Base-by-base conservation (phyloP, 768 basidiomycete species). In the Flagelloscypha sp. region DNA sequence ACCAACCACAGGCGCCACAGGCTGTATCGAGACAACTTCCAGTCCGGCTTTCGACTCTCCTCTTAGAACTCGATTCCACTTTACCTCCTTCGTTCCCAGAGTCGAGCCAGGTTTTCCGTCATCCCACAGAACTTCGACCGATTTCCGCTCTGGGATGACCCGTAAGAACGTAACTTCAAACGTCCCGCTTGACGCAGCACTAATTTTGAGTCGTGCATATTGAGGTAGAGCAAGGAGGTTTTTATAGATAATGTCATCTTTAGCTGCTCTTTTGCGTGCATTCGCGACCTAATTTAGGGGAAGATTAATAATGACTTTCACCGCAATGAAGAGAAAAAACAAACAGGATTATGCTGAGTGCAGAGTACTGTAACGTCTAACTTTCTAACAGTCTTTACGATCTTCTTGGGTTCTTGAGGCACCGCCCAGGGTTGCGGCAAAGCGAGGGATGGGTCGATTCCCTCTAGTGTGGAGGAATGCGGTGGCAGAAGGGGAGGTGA, bases 341-440 rank as follows among this genome's bases (percentile, higher is more conserved):
- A 43, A 53, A 93, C 92, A 7, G 90, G 90, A 48, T 95, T 97
- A 52, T 97, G 93, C 47, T 84, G 81, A 2, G 79, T 61, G 52
- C 93, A 98, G 3, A 93, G 56, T 9, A 89, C 64, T 45, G 86
- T 76, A 4, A 87, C 72, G 46, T 79, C 78, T 6, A 69, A 53
- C 57, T 89, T 89, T 63, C 65, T 79, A 52, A 90, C 75, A 19
- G 71, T 61, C 57, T 81, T 85, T 43, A 85, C 56, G 11, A 79
- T 58, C n/a, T n/a, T n/a, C n/a, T n/a, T n/a, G n/a, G n/a, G n/a
- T n/a, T n/a, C n/a, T n/a, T n/a, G n/a, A n/a, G n/a, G n/a, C n/a
- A n/a, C n/a, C n/a, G n/a, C n/a, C n/a, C n/a, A n/a, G n/a, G n/a
- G n/a, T n/a, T n/a, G n/a, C n/a, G n/a, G n/a, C n/a, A n/a, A n/a